Base-by-base conservation (phyloP, 768 basidiomycete genomes). In the Nidularia pulvinata region DNA sequence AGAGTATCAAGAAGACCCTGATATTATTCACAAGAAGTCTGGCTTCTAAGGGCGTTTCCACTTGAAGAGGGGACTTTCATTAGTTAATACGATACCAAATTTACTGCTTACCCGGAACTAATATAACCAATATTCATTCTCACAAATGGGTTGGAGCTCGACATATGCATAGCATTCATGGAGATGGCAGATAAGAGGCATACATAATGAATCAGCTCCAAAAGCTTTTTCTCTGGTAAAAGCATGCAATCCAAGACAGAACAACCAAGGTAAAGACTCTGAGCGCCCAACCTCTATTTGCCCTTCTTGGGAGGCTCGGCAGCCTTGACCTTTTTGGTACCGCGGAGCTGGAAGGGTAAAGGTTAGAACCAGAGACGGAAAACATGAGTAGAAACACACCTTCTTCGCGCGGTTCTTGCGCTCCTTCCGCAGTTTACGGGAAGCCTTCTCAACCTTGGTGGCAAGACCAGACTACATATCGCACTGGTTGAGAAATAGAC, bases 391-490 rank as follows among this genome's bases (percentile, higher is more conserved):
- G n/a, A n/a, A n/a, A n/a, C n/a, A 16, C 30, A 93, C 95, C 88
- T 98, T 98, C 91, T 99, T 99, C 58, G 91, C 85, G 70, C 96
- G 88, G 79, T 99, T 99, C 86, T 99, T 99, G 67, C 97, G 87
- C 82, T 98, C 96, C 81, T 98, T 98, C 75, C 97, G 89, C 75
- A 98, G 86, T 74, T 98, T 98, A 68, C 97, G 90, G 59, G 93
- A 94, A 51, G 96, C 79, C 74, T 89, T 93, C 43, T 93, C 91
- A 58, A 89, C 86, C 79, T 98, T 97, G 58, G 80, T 54, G 34
- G 63, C 69, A 47, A 94, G 69, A 49, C 89, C 88, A 59, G 80
- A 83, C 92, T 93, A 48, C 4, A 54, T 9, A 11, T 36, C n/a
- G n/a, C n/a, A n/a, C n/a, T 19, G n/a, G 47, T 49, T 36, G 30